Percentiles rank a stretch among this genome's conserved stretches.
phyloP scores from a whole-genome alignment of 129 eudicot genomes.

The carrot (Daucus carota) region DNA sequence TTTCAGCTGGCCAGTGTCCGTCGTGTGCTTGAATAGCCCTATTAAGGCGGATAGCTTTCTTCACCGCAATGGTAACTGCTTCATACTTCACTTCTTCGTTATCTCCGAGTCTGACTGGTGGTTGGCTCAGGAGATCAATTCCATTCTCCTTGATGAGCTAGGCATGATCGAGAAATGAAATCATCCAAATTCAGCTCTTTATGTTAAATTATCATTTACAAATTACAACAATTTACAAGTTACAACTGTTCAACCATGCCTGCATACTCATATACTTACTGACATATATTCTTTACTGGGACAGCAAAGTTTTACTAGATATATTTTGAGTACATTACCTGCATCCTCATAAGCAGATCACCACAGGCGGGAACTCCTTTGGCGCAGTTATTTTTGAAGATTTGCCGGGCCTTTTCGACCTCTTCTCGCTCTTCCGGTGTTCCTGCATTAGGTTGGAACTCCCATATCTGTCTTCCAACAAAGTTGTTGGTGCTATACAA shows the following conservation, averaged over 20 bases:
- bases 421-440: slow-evolving; percentile 37
- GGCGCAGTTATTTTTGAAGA: slow-evolving; percentile 24
- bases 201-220: too few relatives aligned
- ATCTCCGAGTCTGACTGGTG: slow-evolving; percentile 32
- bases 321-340: slow-evolving; percentile 33
- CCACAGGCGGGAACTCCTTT: slow-evolving; percentile 38
- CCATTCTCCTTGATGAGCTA: slow-evolving; percentile 56
- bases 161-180: background rate
- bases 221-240: too few relatives aligned
- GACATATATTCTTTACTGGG: too few relatives aligned
- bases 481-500: slow-evolving; percentile 71
- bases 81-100: slow-evolving; percentile 43
- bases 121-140: slow-evolving; percentile 39
- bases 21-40: background rate
- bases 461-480: slow-evolving; percentile 70
- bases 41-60: slow-evolving; percentile 40
- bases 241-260: too few relatives aligned
- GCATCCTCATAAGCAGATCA: slow-evolving; percentile 59
- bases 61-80: slow-evolving; percentile 33
- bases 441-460: slow-evolving; percentile 50
- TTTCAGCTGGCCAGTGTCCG: background rate
- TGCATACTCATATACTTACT: too few relatives aligned
- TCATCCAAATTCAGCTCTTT: background rate
- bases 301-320: too few relatives aligned
- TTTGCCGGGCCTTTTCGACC: slow-evolving; percentile 41